A percentile compares a stretch with the other conserved stretches of the same genome.
Evolutionary conservation across 345 rosid genomes (phyloP).

Genomic region (Theobroma cacao): DNA sequence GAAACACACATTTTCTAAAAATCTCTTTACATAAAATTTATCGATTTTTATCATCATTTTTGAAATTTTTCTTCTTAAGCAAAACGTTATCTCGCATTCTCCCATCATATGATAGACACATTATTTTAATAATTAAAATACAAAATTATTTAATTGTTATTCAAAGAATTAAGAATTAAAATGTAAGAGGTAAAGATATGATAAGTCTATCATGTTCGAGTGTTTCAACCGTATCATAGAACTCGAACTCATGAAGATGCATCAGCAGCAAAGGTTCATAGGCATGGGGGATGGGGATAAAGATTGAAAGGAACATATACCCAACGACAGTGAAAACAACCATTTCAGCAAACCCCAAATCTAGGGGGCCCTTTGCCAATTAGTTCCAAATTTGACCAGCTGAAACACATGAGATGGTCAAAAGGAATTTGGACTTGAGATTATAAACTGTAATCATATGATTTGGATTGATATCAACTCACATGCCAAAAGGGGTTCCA

Average conservation of each 20-base stretch:
- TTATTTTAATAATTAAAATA: too few species aligned
- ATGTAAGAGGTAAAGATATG: too few species aligned
- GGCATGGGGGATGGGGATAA: not conserved
- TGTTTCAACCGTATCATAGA: too few species aligned
- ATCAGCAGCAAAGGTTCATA: not conserved
- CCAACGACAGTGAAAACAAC: constrained; percentile 1
- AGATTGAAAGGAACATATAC: not conserved
- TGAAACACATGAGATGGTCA: not conserved
- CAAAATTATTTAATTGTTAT: too few species aligned
- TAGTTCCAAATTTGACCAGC: not conserved
- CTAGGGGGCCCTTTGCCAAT: not conserved
- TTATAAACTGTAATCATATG: not conserved
- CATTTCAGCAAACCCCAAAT: not conserved
- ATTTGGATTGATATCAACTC: constrained; percentile 16
- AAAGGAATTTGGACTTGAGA: not conserved
- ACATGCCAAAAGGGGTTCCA: constrained; percentile 18
- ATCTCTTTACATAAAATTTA: too few species aligned
- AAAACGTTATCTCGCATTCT: too few species aligned
- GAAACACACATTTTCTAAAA: too few species aligned
- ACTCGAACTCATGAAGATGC: not conserved
- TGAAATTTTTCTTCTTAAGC: too few species aligned
- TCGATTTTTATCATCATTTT: too few species aligned
- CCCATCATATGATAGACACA: too few species aligned
- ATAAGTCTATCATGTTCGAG: not conserved
- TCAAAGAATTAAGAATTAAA: too few species aligned